These are phyloP conservation scores for Maudiozyma saulgeensis DNA, from an alignment of 805 yeast species.

Conservation along the genomic window DNA sequence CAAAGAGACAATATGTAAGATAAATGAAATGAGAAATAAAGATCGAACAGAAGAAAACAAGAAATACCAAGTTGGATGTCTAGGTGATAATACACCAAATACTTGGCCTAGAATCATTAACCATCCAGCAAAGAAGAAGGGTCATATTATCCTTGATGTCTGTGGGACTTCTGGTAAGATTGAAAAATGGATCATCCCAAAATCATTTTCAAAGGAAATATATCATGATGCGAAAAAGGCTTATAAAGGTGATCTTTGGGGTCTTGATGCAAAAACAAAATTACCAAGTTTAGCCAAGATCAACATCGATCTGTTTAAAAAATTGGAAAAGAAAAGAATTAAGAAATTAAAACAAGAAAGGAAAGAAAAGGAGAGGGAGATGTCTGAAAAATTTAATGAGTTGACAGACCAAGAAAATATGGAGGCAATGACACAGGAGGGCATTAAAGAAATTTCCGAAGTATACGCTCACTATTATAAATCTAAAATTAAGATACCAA, in stretches of 20 bases:
- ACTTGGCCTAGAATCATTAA: constrained; percentile 68
- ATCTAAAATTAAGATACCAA: neutral
- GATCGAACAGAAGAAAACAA: constrained; percentile 3
- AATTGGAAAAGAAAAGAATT: constrained; percentile 17
- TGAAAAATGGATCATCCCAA: constrained; percentile 83
- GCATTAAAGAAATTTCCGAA: constrained; percentile 5
- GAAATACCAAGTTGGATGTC: constrained; percentile 17
- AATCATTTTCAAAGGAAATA: constrained; percentile 58
- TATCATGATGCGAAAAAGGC: constrained; percentile 90
- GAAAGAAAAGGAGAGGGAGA: constrained; percentile 14
- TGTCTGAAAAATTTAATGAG: constrained; percentile 12
- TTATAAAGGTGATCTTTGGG: constrained; percentile 82
- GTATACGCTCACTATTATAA: constrained; percentile 8
- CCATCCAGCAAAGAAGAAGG: constrained; percentile 67
- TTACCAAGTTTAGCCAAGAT: constrained; percentile 23
- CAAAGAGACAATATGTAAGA: constrained; percentile 30
- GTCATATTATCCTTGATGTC: constrained; percentile 69
- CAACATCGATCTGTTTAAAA: constrained; percentile 20
- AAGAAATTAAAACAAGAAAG: constrained; percentile 12
- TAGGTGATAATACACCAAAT: constrained; percentile 19
- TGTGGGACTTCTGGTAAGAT: constrained; percentile 73
- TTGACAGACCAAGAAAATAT: constrained; percentile 5
- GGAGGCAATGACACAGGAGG: neutral
- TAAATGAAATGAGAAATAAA: constrained; percentile 33
- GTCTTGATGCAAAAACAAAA: constrained; percentile 51